Percentiles rank a stretch among this genome's conserved stretches.
phyloP scores from a whole-genome alignment of 495 filamentous ascomycete species.

The Neurospora sublineolata region DNA sequence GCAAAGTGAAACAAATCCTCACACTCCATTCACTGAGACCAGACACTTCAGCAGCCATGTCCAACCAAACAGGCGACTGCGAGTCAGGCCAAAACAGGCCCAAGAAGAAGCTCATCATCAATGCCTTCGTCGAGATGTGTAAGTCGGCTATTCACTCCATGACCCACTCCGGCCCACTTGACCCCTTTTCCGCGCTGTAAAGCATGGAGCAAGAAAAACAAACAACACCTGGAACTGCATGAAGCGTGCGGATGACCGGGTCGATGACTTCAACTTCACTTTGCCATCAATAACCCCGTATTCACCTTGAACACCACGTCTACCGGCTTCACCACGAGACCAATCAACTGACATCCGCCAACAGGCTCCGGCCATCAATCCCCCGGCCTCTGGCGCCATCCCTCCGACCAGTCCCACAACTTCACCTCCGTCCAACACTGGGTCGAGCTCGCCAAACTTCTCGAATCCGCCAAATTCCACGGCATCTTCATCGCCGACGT shows the following conservation, averaged over 20 bases:
- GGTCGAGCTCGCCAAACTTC: conserved; percentile 44
- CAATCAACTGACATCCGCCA: background rate
- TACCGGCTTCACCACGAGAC: background rate
- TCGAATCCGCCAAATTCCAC: conserved; percentile 49
- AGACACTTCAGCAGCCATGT: background rate
- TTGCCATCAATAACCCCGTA: background rate
- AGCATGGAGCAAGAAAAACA: background rate
- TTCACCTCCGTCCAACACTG: conserved; percentile 46
- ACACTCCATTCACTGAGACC: background rate
- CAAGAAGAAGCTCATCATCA: conserved; percentile 52
- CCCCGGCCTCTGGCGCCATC: conserved; percentile 51
- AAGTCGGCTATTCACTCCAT: conserved; percentile 4
- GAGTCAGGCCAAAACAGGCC: conserved; percentile 1
- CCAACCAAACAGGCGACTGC: background rate
- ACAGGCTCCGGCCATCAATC: conserved; percentile 49
- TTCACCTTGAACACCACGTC: background rate
- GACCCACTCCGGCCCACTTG: background rate
- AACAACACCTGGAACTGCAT: background rate
- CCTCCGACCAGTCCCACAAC: conserved; percentile 39
- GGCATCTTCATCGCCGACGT: conserved; percentile 53
- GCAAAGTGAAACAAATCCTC: background rate
- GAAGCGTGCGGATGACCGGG: background rate
- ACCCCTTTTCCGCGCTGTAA: background rate
- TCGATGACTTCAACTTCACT: conserved; percentile 1
- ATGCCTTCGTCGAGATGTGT: conserved; percentile 52